phyloP scores from a whole-genome alignment of 108 stramenopile species.

The Fragilaria crotonensis region DNA sequence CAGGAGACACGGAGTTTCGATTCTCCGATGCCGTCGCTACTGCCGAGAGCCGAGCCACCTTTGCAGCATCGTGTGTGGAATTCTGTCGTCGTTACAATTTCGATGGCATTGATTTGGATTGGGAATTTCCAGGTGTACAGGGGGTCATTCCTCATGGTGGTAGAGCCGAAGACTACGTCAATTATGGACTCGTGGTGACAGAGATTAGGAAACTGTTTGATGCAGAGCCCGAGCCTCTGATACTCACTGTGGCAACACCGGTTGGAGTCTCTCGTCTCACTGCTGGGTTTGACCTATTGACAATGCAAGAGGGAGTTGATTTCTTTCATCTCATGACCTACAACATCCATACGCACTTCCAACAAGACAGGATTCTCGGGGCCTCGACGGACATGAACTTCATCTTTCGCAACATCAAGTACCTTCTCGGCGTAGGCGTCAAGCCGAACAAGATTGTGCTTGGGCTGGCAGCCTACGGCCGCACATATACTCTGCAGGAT shows the following conservation, averaged over 20 bases:
- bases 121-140: conserved; percentile 36
- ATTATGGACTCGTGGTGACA: conserved; percentile 8
- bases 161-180: conserved; percentile 31
- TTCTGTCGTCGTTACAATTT: conserved; percentile 33
- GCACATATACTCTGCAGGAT: conserved; percentile 34
- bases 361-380: conserved; percentile 26
- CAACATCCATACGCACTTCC: conserved; percentile 38
- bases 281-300: conserved; percentile 25
- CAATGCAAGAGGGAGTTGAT: conserved; percentile 29
- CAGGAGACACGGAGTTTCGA: conserved; percentile 14
- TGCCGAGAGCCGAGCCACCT: conserved; percentile 24
- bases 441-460: conserved; percentile 34
- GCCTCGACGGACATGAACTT: conserved; percentile 29
- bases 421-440: conserved; percentile 19
- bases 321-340: conserved; percentile 46
- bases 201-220: background rate
- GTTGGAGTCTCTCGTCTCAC: conserved; percentile 32
- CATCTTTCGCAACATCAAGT: conserved; percentile 14
- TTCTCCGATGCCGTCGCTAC: conserved; percentile 30
- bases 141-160: conserved; percentile 21
- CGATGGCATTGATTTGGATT: conserved; percentile 46
- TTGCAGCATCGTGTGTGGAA: conserved; percentile 30
- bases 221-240: conserved; percentile 25
- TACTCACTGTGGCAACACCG: conserved; percentile 19
- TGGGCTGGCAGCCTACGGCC: conserved; percentile 42